Evolutionary conservation across 257 asterid species (phyloP), one percentile per base, ranked within the genome.

Genomic region (Gentiana macrophylla): DNA sequence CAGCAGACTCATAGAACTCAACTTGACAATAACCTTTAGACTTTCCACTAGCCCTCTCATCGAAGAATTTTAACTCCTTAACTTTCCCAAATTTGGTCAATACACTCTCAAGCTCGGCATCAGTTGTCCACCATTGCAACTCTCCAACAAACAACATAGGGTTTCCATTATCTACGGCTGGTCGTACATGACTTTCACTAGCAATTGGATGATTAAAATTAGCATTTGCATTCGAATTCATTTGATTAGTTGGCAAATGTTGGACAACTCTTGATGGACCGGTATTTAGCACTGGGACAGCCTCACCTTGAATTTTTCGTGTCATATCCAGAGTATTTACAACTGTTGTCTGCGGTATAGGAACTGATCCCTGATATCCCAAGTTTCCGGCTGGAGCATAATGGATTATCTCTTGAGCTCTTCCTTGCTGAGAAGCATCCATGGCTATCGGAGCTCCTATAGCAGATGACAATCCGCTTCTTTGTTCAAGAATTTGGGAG

Each of bases 111-210:
- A 79, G 71, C 64, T 79, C 85, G 12, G 82, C 53, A 60, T 79
- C 85, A 60, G 82, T 79, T 12, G 85, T 79, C 85, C 85, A 79
- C 85, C 85, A 76, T 51, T 79, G 85, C 67, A 79, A 56, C 57
- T 79, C 85, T 32, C 85, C 85, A 9, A 79, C 78, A 65, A 79
- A 76, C 15, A 79, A 78, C 79, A 76, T 75, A 6, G 80, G 59
- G 55, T 78, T 79, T 43, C 89, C 97, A 65, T 85, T 80, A 55
- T 79, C 96, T 36, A 72, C 50, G 37, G 80, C 61, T 50, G 92
- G 77, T 60, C 93, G 61, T 32, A 74, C 62, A 65, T 68, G 72
- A 61, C 63, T 84, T 48, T 82, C 96, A 44, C 62, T 79, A 53
- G 72, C 78, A 59, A 72, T 38, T n/a, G 86, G 49, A 43, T 67